phyloP scores from a whole-genome alignment of 306 rosid species.

The Corylus avellana region DNA sequence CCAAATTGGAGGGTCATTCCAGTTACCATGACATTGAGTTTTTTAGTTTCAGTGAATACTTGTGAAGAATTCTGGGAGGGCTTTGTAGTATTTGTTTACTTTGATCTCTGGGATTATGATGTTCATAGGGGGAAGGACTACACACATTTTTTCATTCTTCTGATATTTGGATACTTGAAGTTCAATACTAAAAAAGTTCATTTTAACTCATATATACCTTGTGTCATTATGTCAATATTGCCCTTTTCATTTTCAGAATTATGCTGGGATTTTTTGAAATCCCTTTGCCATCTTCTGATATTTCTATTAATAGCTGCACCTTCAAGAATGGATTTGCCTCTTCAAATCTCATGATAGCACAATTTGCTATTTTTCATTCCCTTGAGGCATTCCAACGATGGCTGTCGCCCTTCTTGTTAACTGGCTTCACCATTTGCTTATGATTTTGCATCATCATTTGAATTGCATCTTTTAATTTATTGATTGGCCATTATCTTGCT shows the following conservation, averaged over 20 bases:
- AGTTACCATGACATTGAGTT: constrained; percentile 45
- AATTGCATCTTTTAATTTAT: no score
- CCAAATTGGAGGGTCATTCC: constrained; percentile 73
- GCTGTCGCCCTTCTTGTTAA: no score
- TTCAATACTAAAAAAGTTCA: background rate
- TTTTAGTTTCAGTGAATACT: constrained; percentile 27
- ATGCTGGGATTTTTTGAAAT: no score
- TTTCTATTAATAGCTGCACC: no score
- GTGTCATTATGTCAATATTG: background rate
- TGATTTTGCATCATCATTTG: no score
- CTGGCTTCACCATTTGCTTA: no score
- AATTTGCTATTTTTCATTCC: no score
- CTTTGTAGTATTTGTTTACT: constrained; percentile 28
- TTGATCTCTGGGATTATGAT: constrained; percentile 14
- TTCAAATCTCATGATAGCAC: no score
- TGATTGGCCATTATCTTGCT: no score
- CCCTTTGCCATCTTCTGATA: no score
- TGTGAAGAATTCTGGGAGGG: constrained; percentile 29
- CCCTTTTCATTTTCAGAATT: background rate
- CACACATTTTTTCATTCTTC: constrained; percentile 20
- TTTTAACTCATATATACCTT: background rate
- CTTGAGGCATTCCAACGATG: no score
- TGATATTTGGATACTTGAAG: background rate
- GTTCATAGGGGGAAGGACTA: constrained; percentile 17
- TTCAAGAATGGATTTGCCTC: no score